phyloP scores from a whole-genome alignment of 345 rosid genomes.

The Toxicodendron radicans region DNA sequence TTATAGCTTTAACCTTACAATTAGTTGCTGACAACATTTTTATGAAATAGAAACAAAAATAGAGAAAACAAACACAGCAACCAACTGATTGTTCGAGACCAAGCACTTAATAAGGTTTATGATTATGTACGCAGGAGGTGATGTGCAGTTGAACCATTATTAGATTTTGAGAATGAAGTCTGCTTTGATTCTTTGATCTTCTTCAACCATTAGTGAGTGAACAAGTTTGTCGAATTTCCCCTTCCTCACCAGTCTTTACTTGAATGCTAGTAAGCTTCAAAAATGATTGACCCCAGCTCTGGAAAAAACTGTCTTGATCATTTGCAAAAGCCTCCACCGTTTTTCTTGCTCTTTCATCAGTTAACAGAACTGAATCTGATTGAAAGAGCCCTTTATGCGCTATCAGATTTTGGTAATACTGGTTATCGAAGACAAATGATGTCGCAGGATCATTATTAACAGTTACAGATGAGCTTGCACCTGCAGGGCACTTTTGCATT shows the following conservation, averaged over 20 bases:
- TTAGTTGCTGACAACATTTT: too few relatives aligned
- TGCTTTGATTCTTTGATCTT: background rate
- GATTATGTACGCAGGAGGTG: too few relatives aligned
- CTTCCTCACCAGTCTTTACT: conserved; percentile 63
- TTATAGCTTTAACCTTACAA: too few relatives aligned
- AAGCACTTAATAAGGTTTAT: too few relatives aligned
- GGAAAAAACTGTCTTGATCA: conserved; percentile 52
- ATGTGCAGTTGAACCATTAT: background rate
- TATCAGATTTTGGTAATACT: conserved; percentile 54
- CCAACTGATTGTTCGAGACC: too few relatives aligned
- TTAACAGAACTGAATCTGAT: conserved; percentile 64
- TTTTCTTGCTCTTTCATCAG: conserved; percentile 53
- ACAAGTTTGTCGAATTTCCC: conserved; percentile 73
- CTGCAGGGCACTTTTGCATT: conserved; percentile 46
- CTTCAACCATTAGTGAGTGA: conserved; percentile 31
- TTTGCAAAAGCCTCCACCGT: conserved; percentile 53
- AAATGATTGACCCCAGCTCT: conserved; percentile 68
- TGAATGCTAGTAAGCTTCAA: conserved; percentile 66
- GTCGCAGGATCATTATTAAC: conserved; percentile 67
- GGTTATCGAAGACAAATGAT: conserved; percentile 59
- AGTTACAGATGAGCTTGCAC: conserved; percentile 38
- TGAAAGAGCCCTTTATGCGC: conserved; percentile 67
- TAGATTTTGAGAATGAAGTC: background rate
- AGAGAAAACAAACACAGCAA: too few relatives aligned
- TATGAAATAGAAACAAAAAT: too few relatives aligned